Evolutionary conservation across 2,329 filamentous ascomycete genomes (phyloP).

Genomic region (Xylaria sp.): DNA sequence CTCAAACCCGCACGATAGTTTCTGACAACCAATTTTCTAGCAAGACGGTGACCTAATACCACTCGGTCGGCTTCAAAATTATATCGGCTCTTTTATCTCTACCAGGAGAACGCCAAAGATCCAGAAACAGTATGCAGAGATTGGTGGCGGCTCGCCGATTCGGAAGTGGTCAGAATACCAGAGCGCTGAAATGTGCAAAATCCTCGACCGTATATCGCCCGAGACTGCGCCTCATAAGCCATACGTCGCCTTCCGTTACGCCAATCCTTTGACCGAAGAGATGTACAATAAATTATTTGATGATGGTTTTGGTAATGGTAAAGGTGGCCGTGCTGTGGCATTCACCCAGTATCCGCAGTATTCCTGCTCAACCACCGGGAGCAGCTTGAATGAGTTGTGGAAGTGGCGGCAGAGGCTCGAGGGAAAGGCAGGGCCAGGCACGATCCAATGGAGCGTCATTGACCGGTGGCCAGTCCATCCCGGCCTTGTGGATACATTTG

Average conservation of each 20-base stretch:
- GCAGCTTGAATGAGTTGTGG: slow-evolving; percentile 96
- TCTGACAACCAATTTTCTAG: slow-evolving; percentile 57
- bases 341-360: slow-evolving; percentile 99
- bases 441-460: slow-evolving; percentile 96
- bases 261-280: slow-evolving; percentile 90
- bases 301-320: slow-evolving; percentile 90
- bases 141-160: slow-evolving; percentile 97
- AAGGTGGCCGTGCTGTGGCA: slow-evolving; percentile 91
- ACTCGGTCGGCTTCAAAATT: slow-evolving; percentile 89
- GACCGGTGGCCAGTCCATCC: slow-evolving; percentile 96
- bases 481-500: slow-evolving; percentile 91
- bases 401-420: slow-evolving; percentile 93
- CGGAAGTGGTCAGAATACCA: slow-evolving; percentile 98
- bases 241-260: slow-evolving; percentile 97
- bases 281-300: slow-evolving; percentile 86
- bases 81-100: slow-evolving; percentile 89
- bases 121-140: slow-evolving; percentile 91
- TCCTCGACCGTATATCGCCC: slow-evolving; percentile 89
- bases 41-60: slow-evolving; percentile 95
- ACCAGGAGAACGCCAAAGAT: slow-evolving; percentile 93
- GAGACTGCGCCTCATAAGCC: slow-evolving; percentile 97
- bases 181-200: slow-evolving; percentile 94
- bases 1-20: not conserved
- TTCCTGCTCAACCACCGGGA: slow-evolving; percentile 96
- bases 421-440: slow-evolving; percentile 75